Base-by-base conservation (phyloP, 139 green algal species). In the Ettlia oleoabundans region DNA sequence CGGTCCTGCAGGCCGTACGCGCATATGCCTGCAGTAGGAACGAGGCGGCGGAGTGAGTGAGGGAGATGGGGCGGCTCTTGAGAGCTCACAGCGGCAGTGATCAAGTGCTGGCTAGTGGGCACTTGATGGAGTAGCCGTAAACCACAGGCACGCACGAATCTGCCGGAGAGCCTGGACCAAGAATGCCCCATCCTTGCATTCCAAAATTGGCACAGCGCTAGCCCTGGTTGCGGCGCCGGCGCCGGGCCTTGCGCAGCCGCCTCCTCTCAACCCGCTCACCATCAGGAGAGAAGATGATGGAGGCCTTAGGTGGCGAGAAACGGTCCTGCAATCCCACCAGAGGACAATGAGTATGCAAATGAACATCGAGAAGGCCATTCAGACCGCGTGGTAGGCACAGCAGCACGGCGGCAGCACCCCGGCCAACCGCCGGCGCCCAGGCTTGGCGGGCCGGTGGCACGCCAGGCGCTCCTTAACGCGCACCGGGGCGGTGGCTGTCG, bases 261-360 rank as follows among this genome's bases (percentile, higher is more conserved):
- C n/a, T n/a, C n/a, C n/a, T n/a, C n/a, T n/a, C n/a, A n/a, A 13
- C 6, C 2, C 28, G 13, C 70, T 30, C 15, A 77, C 70, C 70
- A 9, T 64, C 43, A 30, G 70, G n/a, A 6, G 72, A 79, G 26
- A 79, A 51, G 13, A 13, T 2, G 33, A 81, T 81, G 38, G 30
- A 62, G 32, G 51, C 75, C 38, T 72, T 81, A 38, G 75, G 75
- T 6, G 33, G 10, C 24, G 37, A 38, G n/a, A 81, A 71, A 19
- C 75, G 58, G 38, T 81, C 75, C 75, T 81, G 24, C 35, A 30
- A 26, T n/a, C n/a, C n/a, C n/a, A n/a, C n/a, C n/a, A n/a, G n/a
- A n/a, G n/a, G n/a, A n/a, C n/a, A n/a, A n/a, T n/a, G n/a, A 58
- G 47, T 10, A 58, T 58, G 47, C 47, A 58, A 22, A 42, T 32